phyloP scores from a whole-genome alignment of 148 eudicot genomes.

The Limonium bicolor region DNA sequence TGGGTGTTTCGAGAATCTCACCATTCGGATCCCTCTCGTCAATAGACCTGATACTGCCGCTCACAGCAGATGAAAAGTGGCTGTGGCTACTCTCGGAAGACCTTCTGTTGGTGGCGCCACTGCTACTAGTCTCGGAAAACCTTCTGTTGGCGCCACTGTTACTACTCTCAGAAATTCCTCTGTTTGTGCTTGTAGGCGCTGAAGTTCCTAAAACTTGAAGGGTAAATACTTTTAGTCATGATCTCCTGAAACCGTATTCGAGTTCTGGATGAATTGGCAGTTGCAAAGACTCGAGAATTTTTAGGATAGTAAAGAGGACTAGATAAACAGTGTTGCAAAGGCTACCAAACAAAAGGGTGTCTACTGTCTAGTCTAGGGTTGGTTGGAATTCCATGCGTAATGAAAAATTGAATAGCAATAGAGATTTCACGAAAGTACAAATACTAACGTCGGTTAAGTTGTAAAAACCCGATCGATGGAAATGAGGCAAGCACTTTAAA shows the following conservation, averaged over 20 bases:
- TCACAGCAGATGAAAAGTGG: conserved; percentile 23
- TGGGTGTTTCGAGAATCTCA: conserved; percentile 27
- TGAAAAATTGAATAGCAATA: not conserved
- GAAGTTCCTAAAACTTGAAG: conserved; percentile 22
- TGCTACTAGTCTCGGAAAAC: conserved; percentile 15
- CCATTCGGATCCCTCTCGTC: conserved; percentile 12
- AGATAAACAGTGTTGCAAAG: not conserved
- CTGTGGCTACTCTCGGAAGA: conserved; percentile 14
- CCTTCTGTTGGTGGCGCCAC: conserved; percentile 26
- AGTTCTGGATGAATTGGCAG: not conserved
- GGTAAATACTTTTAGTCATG: not conserved
- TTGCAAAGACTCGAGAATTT: not conserved
- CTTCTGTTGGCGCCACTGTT: conserved; percentile 30
- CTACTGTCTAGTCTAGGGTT: not conserved
- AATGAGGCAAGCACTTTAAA: too few relatives aligned
- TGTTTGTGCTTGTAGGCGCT: conserved; percentile 10
- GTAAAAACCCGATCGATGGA: too few relatives aligned
- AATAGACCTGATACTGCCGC: conserved; percentile 1
- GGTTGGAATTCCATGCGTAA: not conserved
- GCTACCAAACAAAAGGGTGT: not conserved
- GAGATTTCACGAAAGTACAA: too few relatives aligned
- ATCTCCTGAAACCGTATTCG: not conserved
- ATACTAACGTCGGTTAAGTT: too few relatives aligned
- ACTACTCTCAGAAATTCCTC: conserved; percentile 22
- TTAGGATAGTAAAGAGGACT: not conserved